Percentiles rank a stretch among this genome's conserved stretches.
Evolutionary conservation across 371 early-diverging fungal genomes (phyloP).

Genomic region (Mortierella sp.): DNA sequence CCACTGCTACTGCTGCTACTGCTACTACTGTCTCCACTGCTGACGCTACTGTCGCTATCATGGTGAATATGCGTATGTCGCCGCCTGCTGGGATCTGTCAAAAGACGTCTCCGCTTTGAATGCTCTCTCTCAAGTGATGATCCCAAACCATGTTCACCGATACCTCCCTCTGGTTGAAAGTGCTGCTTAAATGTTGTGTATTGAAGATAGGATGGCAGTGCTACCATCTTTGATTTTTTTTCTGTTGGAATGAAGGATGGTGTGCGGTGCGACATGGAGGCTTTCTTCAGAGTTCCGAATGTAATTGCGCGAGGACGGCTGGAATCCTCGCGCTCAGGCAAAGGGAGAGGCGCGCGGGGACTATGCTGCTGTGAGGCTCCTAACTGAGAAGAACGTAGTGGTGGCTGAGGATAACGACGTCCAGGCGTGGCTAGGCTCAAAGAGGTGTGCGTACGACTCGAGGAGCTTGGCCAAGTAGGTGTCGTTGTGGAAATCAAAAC

Average conservation of each 20-base stretch:
- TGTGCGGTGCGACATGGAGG: slow-evolving; percentile 32
- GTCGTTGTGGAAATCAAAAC: neutral
- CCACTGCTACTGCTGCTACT: slow-evolving; percentile 41
- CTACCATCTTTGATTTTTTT: slow-evolving; percentile 34
- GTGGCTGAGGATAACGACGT: slow-evolving; percentile 18
- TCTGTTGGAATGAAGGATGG: neutral
- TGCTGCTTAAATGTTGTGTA: slow-evolving; percentile 46
- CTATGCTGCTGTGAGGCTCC: slow-evolving; percentile 1
- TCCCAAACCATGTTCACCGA: neutral
- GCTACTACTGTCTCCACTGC: slow-evolving; percentile 20
- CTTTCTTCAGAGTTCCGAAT: slow-evolving; percentile 53
- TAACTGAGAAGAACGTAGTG: slow-evolving; percentile 11
- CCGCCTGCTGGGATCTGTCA: slow-evolving; percentile 1
- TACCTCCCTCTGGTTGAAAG: slow-evolving; percentile 41
- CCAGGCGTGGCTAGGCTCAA: neutral
- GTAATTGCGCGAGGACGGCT: slow-evolving; percentile 39
- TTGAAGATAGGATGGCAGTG: slow-evolving; percentile 39
- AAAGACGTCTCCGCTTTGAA: slow-evolving; percentile 38
- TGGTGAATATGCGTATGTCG: slow-evolving; percentile 13
- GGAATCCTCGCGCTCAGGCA: slow-evolving; percentile 48
- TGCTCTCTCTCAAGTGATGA: slow-evolving; percentile 21
- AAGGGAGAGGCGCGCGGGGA: slow-evolving; percentile 15
- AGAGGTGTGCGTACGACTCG: slow-evolving; percentile 8
- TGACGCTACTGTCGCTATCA: slow-evolving; percentile 39
- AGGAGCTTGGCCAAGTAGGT: slow-evolving; percentile 10